These are phyloP conservation scores for Tetrahymena borealis DNA, from an alignment of 73 alveolate species.

Conservation along the genomic window DNA sequence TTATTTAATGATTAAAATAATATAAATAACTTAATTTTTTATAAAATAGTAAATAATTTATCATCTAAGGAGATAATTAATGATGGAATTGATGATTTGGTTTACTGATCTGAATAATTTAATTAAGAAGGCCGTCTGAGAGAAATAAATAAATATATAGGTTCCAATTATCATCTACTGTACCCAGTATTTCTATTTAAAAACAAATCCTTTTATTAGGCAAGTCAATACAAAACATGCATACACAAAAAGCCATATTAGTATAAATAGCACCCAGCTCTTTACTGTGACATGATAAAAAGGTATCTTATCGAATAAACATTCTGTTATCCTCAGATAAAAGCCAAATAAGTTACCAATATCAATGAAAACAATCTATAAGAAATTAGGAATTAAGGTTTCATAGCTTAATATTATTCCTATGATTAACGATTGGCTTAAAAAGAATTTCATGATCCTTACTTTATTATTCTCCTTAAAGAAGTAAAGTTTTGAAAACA, in stretches of 20 bases:
- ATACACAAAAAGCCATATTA: background rate
- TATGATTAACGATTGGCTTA: background rate
- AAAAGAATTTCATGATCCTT: background rate
- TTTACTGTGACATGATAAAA: background rate
- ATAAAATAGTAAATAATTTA: background rate
- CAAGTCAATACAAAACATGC: background rate
- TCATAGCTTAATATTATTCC: background rate
- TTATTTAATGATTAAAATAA: too few relatives aligned
- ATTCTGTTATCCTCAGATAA: background rate
- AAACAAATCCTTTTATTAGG: background rate
- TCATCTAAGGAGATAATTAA: background rate
- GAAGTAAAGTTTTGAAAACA: too few relatives aligned
- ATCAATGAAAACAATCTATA: background rate
- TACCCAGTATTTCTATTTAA: background rate
- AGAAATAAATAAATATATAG: background rate
- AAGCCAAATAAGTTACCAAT: background rate
- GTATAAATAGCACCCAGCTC: background rate
- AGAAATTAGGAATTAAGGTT: background rate
- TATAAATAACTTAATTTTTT: too few relatives aligned
- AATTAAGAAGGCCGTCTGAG: background rate
- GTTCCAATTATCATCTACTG: background rate
- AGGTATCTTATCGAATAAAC: background rate
- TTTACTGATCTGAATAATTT: background rate
- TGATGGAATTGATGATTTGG: too few relatives aligned
- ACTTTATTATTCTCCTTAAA: too few relatives aligned